These are phyloP conservation scores for Phialophora chinensis DNA, from an alignment of 2,329 filamentous ascomycete genomes.

Conservation along the genomic window DNA sequence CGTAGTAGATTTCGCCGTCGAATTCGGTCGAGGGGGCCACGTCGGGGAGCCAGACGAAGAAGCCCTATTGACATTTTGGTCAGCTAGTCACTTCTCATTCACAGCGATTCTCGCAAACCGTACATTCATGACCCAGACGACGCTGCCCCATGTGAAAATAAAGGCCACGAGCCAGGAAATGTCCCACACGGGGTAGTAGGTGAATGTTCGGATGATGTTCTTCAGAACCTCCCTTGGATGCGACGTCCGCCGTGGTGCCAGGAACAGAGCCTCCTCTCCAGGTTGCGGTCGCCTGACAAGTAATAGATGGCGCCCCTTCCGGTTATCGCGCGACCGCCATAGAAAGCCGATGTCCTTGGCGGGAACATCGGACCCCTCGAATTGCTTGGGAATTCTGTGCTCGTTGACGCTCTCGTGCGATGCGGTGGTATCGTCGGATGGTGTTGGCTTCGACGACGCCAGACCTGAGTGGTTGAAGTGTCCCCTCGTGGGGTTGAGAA, in stretches of 20 bases:
- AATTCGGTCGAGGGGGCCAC: constrained; percentile 50
- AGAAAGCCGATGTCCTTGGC: constrained; percentile 43
- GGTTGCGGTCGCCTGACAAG: constrained; percentile 44
- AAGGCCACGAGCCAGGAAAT: constrained; percentile 62
- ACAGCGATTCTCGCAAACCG: background rate
- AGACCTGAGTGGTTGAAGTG: constrained; percentile 40
- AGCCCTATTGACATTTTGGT: constrained; percentile 19
- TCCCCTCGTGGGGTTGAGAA: constrained; percentile 58
- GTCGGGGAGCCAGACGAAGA: constrained; percentile 67
- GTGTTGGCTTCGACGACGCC: constrained; percentile 15
- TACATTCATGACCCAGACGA: constrained; percentile 60
- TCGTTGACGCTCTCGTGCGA: constrained; percentile 16
- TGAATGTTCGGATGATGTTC: constrained; percentile 57
- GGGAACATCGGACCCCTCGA: constrained; percentile 35
- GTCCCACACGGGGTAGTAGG: constrained; percentile 61
- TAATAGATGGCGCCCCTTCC: constrained; percentile 56
- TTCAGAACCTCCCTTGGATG: constrained; percentile 42
- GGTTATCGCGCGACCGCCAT: constrained; percentile 55
- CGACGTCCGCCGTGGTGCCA: constrained; percentile 46
- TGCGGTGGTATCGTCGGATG: constrained; percentile 17
- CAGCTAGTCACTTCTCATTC: background rate
- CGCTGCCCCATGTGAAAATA: constrained; percentile 61
- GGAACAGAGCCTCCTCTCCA: constrained; percentile 39
- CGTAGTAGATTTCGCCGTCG: constrained; percentile 57
- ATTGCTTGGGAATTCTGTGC: background rate